Evolutionary conservation across 768 basidiomycete genomes (phyloP).

Genomic region (Tephrocybe rancida): DNA sequence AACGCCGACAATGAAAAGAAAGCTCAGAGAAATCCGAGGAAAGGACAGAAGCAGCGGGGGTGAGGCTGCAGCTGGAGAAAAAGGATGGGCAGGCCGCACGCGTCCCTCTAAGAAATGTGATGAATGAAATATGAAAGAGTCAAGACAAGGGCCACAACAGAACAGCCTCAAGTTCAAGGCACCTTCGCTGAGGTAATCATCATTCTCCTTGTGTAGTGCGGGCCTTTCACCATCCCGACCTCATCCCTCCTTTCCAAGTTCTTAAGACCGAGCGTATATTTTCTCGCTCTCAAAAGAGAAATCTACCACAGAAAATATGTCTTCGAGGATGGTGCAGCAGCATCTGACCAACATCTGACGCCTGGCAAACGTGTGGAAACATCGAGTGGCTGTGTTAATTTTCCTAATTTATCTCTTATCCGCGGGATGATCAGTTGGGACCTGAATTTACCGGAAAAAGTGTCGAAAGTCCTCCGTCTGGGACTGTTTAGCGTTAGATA

Average conservation of each 20-base stretch:
- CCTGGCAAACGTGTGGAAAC: not conserved
- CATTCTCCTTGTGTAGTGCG: not conserved
- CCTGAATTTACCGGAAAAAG: too few species aligned
- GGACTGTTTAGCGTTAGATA: too few species aligned
- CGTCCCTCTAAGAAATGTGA: conserved; percentile 13
- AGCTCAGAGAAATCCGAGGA: not conserved
- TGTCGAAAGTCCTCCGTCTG: too few species aligned
- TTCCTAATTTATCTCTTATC: too few species aligned
- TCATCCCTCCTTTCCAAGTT: not conserved
- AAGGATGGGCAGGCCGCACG: conserved; percentile 11
- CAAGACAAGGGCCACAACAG: conserved; percentile 8
- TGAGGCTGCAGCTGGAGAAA: conserved; percentile 7
- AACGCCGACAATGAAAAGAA: conserved; percentile 10
- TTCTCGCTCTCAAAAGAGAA: not conserved
- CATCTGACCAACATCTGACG: not conserved
- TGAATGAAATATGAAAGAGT: conserved; percentile 14
- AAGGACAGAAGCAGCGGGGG: conserved; percentile 9
- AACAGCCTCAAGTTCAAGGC: conserved; percentile 15
- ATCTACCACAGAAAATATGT: not conserved
- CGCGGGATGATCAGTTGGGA: too few species aligned
- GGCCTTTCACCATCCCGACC: not conserved
- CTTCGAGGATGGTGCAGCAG: not conserved
- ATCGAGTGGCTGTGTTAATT: not conserved
- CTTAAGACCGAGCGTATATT: not conserved
- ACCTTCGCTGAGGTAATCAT: conserved; percentile 14